Percentiles rank a stretch among this genome's conserved stretches.
Evolutionary conservation across 2,329 filamentous ascomycete species (phyloP).

Genomic region (Pestalotiopsis sp.): DNA sequence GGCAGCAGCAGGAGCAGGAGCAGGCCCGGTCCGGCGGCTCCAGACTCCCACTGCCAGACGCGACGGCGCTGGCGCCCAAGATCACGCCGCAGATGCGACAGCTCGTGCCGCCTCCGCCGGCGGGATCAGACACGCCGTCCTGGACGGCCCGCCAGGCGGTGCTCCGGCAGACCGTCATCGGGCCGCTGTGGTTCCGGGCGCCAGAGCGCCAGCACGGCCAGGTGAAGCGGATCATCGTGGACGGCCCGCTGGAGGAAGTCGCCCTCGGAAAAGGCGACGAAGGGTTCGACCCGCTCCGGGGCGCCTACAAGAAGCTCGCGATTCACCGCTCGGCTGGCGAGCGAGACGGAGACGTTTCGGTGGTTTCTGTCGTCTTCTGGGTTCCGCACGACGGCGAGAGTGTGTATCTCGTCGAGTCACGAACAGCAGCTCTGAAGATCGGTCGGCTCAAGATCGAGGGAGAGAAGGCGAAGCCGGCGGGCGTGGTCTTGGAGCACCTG

Average conservation of each 20-base stretch:
- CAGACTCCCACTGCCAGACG: slow-evolving; percentile 16
- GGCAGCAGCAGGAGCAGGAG: slow-evolving; percentile 33
- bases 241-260: neutral
- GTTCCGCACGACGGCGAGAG: neutral
- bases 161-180: slow-evolving; percentile 60
- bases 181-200: slow-evolving; percentile 64
- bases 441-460: neutral
- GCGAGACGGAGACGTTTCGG: neutral
- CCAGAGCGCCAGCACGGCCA: slow-evolving; percentile 16
- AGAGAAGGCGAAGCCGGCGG: neutral
- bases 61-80: slow-evolving; percentile 66
- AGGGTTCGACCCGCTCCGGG: neutral
- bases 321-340: neutral
- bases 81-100: slow-evolving; percentile 66
- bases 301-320: neutral
- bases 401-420: slow-evolving; percentile 2
- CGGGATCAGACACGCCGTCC: too few relatives aligned
- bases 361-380: neutral
- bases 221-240: slow-evolving; percentile 41
- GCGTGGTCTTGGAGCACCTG: neutral
- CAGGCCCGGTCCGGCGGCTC: slow-evolving; percentile 16
- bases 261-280: neutral
- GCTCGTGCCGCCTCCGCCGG: slow-evolving; percentile 46
- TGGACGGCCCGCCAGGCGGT: neutral
- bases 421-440: neutral